phyloP scores from a whole-genome alignment of 2,329 filamentous ascomycete genomes.

The Sphaerulina vaccinii region DNA sequence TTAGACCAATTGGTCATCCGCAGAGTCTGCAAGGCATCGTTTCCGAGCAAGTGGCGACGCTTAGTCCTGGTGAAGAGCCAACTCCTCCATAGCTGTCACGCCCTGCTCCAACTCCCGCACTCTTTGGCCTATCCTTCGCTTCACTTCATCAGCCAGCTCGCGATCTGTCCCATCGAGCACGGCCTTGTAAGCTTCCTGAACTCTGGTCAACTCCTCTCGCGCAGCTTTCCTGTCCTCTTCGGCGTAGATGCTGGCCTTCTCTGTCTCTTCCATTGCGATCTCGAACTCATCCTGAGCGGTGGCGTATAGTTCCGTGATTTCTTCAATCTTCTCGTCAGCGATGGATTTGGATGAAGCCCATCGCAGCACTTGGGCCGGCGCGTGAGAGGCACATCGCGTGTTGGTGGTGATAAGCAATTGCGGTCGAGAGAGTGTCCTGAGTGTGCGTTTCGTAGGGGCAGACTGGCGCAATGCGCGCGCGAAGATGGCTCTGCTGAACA shows the following conservation, averaged over 20 bases:
- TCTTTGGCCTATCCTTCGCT: constrained; percentile 50
- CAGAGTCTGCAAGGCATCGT: not conserved
- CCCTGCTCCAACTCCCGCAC: constrained; percentile 56
- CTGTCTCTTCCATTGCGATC: constrained; percentile 52
- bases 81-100: constrained; percentile 52
- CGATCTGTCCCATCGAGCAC: constrained; percentile 44
- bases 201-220: constrained; percentile 51
- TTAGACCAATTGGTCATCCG: too few relatives aligned
- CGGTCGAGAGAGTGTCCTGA: constrained; percentile 23
- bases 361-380: constrained; percentile 25
- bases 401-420: constrained; percentile 18
- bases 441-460: constrained; percentile 19
- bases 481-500: constrained; percentile 26
- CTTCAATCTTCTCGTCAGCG: constrained; percentile 42
- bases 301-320: constrained; percentile 43
- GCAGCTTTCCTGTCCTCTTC: constrained; percentile 55
- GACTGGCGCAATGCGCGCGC: constrained; percentile 23
- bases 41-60: not conserved
- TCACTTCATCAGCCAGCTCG: constrained; percentile 51
- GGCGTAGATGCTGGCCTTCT: constrained; percentile 57
- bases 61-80: constrained; percentile 48
- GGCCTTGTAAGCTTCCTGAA: constrained; percentile 49
- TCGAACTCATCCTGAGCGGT: constrained; percentile 48
- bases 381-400: constrained; percentile 29
- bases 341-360: constrained; percentile 33